phyloP scores from a whole-genome alignment of 2,329 filamentous ascomycete genomes.

The Fonsecaea nubica region DNA sequence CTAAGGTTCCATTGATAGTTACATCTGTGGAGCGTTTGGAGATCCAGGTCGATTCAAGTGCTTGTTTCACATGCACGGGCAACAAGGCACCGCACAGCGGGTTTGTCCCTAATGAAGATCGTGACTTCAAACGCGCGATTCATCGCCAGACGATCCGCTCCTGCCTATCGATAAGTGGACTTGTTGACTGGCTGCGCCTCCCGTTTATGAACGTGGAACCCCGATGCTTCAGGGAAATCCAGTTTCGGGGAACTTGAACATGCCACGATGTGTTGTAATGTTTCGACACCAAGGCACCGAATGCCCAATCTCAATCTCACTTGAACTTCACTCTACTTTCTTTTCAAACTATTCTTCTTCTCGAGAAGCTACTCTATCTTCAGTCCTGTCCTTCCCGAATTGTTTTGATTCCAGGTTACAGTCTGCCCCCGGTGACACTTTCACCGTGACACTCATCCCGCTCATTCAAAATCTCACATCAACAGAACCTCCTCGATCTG shows the following conservation, averaged over 20 bases:
- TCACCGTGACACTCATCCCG: background rate
- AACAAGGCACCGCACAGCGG: background rate
- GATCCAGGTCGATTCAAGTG: background rate
- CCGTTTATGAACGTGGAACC: background rate
- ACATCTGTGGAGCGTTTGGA: background rate
- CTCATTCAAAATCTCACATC: background rate
- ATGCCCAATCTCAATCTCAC: background rate
- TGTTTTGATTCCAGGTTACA: background rate
- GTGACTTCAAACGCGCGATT: background rate
- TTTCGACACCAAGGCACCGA: background rate
- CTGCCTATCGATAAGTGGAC: background rate
- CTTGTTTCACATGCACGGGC: constrained; percentile 1
- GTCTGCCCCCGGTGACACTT: background rate
- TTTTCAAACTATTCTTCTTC: background rate
- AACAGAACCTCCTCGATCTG: background rate
- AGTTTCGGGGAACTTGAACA: background rate
- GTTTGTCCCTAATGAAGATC: background rate
- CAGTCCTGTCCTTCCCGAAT: background rate
- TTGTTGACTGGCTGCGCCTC: background rate
- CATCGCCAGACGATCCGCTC: constrained; percentile 3
- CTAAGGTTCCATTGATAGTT: background rate
- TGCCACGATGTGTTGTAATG: background rate
- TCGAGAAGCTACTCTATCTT: background rate
- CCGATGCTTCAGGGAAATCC: background rate
- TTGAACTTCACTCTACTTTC: background rate